Percentiles rank a stretch among this genome's conserved stretches.
These are phyloP conservation scores for Toxoplasma gondii DNA, from an alignment of 169 alveolate genomes.

Conservation along the genomic window DNA sequence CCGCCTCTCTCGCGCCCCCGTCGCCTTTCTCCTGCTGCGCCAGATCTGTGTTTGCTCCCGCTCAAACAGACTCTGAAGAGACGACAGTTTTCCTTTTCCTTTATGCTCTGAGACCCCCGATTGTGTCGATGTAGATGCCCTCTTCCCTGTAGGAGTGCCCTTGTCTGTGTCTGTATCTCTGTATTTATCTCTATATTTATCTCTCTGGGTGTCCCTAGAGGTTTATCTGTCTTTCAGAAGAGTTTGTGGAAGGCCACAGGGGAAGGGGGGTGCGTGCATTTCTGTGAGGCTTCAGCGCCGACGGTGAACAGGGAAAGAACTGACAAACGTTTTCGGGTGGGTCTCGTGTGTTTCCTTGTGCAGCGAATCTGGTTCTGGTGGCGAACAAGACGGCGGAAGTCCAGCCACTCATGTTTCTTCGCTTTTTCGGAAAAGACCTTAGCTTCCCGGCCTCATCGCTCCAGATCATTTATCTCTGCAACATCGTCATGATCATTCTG, in stretches of 20 bases:
- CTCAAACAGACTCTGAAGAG: too few species aligned
- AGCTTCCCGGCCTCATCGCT: neutral
- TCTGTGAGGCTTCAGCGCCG: neutral
- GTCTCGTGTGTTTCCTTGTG: neutral
- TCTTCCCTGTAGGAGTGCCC: neutral
- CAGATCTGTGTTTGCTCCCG: neutral
- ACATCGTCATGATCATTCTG: slow-evolving; percentile 46
- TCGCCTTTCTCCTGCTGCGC: neutral
- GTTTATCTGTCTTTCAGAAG: neutral
- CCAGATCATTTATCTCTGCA: neutral
- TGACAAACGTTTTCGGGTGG: too few species aligned
- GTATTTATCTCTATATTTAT: neutral
- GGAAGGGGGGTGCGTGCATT: neutral
- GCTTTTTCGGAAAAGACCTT: slow-evolving; percentile 43
- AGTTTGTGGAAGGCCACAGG: neutral
- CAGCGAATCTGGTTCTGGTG: slow-evolving; percentile 51
- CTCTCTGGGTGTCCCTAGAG: neutral
- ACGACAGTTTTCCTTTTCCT: too few species aligned
- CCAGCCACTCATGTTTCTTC: slow-evolving; percentile 53
- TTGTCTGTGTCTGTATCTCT: neutral
- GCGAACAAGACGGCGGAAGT: slow-evolving; percentile 47
- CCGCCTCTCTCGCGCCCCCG: neutral
- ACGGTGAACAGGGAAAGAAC: neutral
- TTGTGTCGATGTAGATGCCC: neutral
- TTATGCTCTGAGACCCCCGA: too few species aligned